phyloP scores from a whole-genome alignment of 2,329 filamentous ascomycete genomes.

The Coniochaeta sp. region DNA sequence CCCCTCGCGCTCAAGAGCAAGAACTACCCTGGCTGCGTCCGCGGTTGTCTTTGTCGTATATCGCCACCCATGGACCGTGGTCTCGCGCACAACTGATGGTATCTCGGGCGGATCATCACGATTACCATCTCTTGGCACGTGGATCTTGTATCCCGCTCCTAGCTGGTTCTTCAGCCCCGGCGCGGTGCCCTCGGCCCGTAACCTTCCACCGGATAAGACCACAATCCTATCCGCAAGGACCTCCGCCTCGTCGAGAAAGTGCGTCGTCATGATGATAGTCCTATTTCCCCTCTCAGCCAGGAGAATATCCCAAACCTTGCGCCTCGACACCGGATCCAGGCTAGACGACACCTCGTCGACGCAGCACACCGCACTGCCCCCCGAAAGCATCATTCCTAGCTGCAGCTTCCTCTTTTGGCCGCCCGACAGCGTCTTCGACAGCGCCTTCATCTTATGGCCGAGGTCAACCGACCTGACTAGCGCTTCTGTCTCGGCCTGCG shows the following conservation, averaged over 20 bases:
- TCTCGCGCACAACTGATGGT: too few species aligned
- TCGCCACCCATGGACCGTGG: too few species aligned
- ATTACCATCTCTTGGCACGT: too few species aligned
- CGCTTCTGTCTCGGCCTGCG: conserved; percentile 36
- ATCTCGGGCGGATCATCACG: too few species aligned
- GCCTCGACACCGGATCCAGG: conserved; percentile 57
- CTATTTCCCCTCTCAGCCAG: conserved; percentile 53
- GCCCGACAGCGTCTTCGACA: conserved; percentile 53
- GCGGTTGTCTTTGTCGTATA: too few species aligned
- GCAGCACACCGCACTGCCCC: conserved; percentile 57
- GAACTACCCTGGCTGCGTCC: too few species aligned
- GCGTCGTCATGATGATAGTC: conserved; percentile 61
- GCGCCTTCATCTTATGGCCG: conserved; percentile 46
- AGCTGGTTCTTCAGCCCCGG: conserved; percentile 57
- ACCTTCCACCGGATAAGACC: conserved; percentile 54
- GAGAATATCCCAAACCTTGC: conserved; percentile 65
- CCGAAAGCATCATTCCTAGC: conserved; percentile 65
- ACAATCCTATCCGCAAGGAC: conserved; percentile 61
- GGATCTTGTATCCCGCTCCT: conserved; percentile 58
- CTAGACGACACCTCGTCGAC: conserved; percentile 66
- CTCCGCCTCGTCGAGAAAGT: conserved; percentile 66
- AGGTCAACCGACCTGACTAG: too few species aligned
- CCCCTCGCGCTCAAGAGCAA: too few species aligned
- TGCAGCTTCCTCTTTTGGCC: conserved; percentile 66
- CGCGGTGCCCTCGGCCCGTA: conserved; percentile 55